Conservation (phyloP, 2,329 filamentous ascomycete genomes). For the Talaromyces sp. region DNA sequence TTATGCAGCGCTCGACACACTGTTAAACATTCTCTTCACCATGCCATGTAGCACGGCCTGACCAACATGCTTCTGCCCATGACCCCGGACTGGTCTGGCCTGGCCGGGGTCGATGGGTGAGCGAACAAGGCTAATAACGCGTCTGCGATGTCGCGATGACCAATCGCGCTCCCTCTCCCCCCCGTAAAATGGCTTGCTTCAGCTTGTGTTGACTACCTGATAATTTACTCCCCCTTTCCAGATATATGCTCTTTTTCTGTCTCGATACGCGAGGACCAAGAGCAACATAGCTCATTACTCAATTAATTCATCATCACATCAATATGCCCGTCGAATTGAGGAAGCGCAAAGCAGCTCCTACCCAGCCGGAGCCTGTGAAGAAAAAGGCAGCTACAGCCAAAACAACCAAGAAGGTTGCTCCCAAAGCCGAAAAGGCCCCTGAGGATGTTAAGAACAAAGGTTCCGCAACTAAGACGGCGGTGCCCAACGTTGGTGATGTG, state of each 20-base stretch:
- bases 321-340: constrained; percentile 57
- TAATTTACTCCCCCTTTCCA: constrained; percentile 2
- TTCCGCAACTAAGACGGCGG: constrained; percentile 24
- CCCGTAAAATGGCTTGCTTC: neutral
- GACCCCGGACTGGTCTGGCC: neutral
- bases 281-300: neutral
- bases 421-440: neutral
- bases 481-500: constrained; percentile 47
- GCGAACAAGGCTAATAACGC: constrained; percentile 8
- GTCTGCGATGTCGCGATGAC: constrained; percentile 12
- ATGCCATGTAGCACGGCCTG: neutral
- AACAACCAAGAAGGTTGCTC: constrained; percentile 20
- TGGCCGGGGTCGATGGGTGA: constrained; percentile 1
- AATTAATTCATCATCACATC: neutral
- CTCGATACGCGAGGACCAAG: neutral
- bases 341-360: constrained; percentile 56
- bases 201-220: neutral
- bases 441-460: constrained; percentile 25
- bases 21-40: neutral
- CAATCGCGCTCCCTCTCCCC: constrained; percentile 8
- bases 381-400: constrained; percentile 24
- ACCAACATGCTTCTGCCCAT: neutral
- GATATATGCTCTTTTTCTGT: neutral
- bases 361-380: constrained; percentile 39
- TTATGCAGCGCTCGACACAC: neutral